Evolutionary conservation across 1,284 basidiomycete species (phyloP).

Genomic region (Cerrena zonata): DNA sequence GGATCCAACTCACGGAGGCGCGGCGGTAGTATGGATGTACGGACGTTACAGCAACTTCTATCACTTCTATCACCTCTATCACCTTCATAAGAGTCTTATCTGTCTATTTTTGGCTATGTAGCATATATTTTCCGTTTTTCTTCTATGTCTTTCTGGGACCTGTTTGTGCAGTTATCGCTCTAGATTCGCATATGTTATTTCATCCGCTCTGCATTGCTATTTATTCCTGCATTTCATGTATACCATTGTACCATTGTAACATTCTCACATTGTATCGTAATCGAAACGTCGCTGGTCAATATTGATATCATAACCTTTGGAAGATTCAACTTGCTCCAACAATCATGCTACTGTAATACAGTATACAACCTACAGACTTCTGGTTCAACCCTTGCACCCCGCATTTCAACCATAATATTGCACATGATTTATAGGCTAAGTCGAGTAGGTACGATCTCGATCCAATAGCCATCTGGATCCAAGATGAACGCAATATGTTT

Average conservation of each 20-base stretch:
- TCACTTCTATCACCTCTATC: constrained; percentile 8
- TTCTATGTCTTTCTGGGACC: background rate
- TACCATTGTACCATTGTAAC: background rate
- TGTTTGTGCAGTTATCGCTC: background rate
- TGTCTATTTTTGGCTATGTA: background rate
- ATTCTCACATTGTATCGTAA: background rate
- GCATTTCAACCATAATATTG: too few relatives aligned
- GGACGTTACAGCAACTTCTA: constrained; percentile 37
- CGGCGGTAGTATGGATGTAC: constrained; percentile 38
- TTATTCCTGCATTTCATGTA: background rate
- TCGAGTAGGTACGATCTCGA: background rate
- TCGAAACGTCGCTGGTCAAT: too few relatives aligned
- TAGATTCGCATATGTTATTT: background rate
- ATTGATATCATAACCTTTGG: too few relatives aligned
- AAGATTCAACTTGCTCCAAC: too few relatives aligned
- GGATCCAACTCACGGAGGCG: constrained; percentile 25
- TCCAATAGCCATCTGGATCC: constrained; percentile 73
- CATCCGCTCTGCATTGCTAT: background rate
- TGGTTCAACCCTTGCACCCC: too few relatives aligned
- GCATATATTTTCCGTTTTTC: background rate
- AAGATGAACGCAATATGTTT: constrained; percentile 80
- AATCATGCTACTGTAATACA: too few relatives aligned
- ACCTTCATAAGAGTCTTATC: background rate
- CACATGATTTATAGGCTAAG: background rate
- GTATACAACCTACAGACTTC: too few relatives aligned